These are phyloP conservation scores for Metschnikowia lachancei DNA, from an alignment of 805 yeast species.

Conservation along the genomic window DNA sequence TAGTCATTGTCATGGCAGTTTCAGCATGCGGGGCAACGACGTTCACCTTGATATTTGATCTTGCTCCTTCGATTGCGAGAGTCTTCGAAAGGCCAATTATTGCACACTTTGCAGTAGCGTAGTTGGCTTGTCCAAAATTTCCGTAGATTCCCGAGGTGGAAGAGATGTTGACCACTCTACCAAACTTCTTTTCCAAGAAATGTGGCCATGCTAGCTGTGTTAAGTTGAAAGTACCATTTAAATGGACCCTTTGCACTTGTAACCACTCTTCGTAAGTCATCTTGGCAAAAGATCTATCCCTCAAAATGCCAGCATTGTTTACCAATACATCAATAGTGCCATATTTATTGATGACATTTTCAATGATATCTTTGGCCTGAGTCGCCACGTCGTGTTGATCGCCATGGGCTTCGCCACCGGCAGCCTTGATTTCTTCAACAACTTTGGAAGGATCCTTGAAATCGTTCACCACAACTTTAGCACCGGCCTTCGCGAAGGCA, in stretches of 20 bases:
- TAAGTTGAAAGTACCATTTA: conserved; percentile 75
- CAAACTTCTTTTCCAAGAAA: conserved; percentile 72
- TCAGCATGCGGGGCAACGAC: conserved; percentile 97
- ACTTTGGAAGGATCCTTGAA: conserved; percentile 70
- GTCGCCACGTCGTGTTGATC: conserved; percentile 79
- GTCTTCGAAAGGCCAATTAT: conserved; percentile 82
- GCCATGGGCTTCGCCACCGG: conserved; percentile 79
- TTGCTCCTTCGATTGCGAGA: conserved; percentile 87
- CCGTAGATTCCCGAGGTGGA: conserved; percentile 98
- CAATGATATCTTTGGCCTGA: conserved; percentile 70
- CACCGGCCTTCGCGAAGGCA: conserved; percentile 85
- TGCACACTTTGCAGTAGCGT: conserved; percentile 90
- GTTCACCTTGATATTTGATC: conserved; percentile 69
- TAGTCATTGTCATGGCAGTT: conserved; percentile 92
- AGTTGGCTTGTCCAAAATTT: conserved; percentile 95
- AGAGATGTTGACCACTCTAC: conserved; percentile 82
- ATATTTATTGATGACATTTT: conserved; percentile 70
- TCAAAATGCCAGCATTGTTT: conserved; percentile 91
- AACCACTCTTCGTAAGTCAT: conserved; percentile 85
- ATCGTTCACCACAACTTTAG: conserved; percentile 92
- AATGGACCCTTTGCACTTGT: conserved; percentile 75
- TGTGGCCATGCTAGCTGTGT: conserved; percentile 92
- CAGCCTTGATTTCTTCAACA: conserved; percentile 67
- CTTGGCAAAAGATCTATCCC: conserved; percentile 84
- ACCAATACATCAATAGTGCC: conserved; percentile 84